These are phyloP conservation scores for Phytophthora boehmeriae DNA, from an alignment of 352 stramenopile genomes.

Conservation along the genomic window DNA sequence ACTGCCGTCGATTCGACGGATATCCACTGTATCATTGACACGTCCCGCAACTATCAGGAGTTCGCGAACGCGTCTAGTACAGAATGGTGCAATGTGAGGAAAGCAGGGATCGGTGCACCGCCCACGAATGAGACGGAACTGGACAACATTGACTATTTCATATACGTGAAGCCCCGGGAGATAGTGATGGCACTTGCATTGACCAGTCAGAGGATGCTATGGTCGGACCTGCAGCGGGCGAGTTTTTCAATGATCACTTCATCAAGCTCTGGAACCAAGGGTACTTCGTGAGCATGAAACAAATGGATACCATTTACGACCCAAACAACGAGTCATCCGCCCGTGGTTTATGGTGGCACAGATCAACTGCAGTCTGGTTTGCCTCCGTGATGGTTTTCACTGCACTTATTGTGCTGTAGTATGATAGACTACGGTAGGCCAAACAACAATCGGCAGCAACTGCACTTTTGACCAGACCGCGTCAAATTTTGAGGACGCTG, in stretches of 20 bases:
- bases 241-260: slow-evolving; percentile 74
- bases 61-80: slow-evolving; percentile 29
- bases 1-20: slow-evolving; percentile 37
- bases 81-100: slow-evolving; percentile 75
- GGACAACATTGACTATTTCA: slow-evolving; percentile 64
- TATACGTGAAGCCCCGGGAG: slow-evolving; percentile 76
- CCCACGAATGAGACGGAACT: slow-evolving; percentile 58
- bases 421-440: no score
- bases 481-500: no score
- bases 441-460: no score
- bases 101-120: slow-evolving; percentile 55
- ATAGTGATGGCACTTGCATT: slow-evolving; percentile 65
- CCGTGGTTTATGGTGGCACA: neutral
- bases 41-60: slow-evolving; percentile 69
- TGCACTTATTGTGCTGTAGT: neutral
- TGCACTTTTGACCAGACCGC: no score
- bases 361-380: slow-evolving; percentile 1
- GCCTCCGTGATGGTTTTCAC: neutral
- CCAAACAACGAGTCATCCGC: slow-evolving; percentile 25
- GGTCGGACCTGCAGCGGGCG: slow-evolving; percentile 48
- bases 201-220: slow-evolving; percentile 51
- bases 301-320: slow-evolving; percentile 40
- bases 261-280: slow-evolving; percentile 73
- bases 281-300: slow-evolving; percentile 33
- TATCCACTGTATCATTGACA: slow-evolving; percentile 68